Evolutionary conservation across 495 filamentous ascomycete species (phyloP), one percentile per base, ranked within the genome.

Genomic region (Emericellopsis terricola): DNA sequence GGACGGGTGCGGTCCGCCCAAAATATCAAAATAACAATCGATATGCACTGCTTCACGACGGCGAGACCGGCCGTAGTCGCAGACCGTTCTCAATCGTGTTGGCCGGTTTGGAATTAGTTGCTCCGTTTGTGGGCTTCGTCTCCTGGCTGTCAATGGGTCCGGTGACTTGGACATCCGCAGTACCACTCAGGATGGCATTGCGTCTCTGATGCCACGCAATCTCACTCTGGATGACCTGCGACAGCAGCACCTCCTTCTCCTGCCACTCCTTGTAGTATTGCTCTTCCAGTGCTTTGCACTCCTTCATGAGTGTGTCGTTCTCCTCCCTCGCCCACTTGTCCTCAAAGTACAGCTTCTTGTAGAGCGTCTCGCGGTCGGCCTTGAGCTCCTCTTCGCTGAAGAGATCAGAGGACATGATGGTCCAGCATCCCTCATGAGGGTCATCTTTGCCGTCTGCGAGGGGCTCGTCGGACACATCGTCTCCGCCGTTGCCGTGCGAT

Each of bases 271-370:
- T 60, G 52, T 73, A 73, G 39, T 80, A 69, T 40, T 68, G 54
- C 29, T 68, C 69, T 46, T 82, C 73, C 43, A 81, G 58, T 15
- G 49, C 56, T 38, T 75, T 75, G 57, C 70, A 68, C 31, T 86
- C 73, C 1, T 48, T 51, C 28, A 64, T 63, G 24, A 96, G 52
- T 23, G 64, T 53, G 16, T 70, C 64, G 10, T 60, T 54, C 31
- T 89, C 86, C 36, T 76, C 64, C 50, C 80, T 69, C 1, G 78
- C 76, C 85, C 86, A 93, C 37, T 71, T 67, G 11, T 91, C 59
- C 47, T 93, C 80, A 29, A 78, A 65, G 17, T 79, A 74, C 19
- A 91, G 69, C 2, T 92, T 54, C 30, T 69, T 65, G 46, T 73
- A 75, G 5, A 96, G 68, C 38, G 82, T 65, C 31, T 69, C 62